Evolutionary conservation across 495 filamentous ascomycete species (phyloP).

Genomic region (Penicillium ucsense): DNA sequence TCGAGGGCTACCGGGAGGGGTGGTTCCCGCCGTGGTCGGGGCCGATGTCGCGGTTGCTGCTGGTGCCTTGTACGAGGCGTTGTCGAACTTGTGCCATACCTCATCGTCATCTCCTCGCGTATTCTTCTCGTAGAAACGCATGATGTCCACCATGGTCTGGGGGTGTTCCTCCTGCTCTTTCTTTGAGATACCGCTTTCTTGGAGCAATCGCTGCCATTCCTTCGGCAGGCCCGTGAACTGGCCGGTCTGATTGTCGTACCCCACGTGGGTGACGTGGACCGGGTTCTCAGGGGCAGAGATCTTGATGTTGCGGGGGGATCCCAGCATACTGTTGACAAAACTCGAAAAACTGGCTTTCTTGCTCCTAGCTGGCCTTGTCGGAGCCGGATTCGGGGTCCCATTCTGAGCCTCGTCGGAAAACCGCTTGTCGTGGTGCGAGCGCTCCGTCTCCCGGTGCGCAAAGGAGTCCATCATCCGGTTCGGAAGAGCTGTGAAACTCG

Average conservation of each 20-base stretch:
- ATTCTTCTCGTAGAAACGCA: slow-evolving; percentile 93
- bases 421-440: slow-evolving; percentile 54
- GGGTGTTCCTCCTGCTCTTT: slow-evolving; percentile 93
- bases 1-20: slow-evolving; percentile 81
- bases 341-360: slow-evolving; percentile 94
- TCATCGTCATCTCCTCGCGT: slow-evolving; percentile 76
- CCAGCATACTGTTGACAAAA: slow-evolving; percentile 87
- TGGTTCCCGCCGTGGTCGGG: neutral
- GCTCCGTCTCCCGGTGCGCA: slow-evolving; percentile 25
- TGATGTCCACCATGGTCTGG: slow-evolving; percentile 87
- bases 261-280: slow-evolving; percentile 94
- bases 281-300: slow-evolving; percentile 96
- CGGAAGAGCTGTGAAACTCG: slow-evolving; percentile 60
- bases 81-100: slow-evolving; percentile 90
- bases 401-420: slow-evolving; percentile 76
- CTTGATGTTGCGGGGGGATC: slow-evolving; percentile 72
- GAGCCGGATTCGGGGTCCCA: slow-evolving; percentile 22
- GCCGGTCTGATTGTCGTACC: slow-evolving; percentile 92
- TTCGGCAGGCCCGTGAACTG: slow-evolving; percentile 95
- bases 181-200: slow-evolving; percentile 93
- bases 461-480: slow-evolving; percentile 52
- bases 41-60: slow-evolving; percentile 41
- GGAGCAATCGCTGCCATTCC: slow-evolving; percentile 93
- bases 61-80: slow-evolving; percentile 41
- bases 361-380: slow-evolving; percentile 46